A percentile compares a stretch with the other conserved stretches of the same genome.
Conservation (phyloP, 2,329 filamentous ascomycete genomes). For the Alternaria sp. region DNA sequence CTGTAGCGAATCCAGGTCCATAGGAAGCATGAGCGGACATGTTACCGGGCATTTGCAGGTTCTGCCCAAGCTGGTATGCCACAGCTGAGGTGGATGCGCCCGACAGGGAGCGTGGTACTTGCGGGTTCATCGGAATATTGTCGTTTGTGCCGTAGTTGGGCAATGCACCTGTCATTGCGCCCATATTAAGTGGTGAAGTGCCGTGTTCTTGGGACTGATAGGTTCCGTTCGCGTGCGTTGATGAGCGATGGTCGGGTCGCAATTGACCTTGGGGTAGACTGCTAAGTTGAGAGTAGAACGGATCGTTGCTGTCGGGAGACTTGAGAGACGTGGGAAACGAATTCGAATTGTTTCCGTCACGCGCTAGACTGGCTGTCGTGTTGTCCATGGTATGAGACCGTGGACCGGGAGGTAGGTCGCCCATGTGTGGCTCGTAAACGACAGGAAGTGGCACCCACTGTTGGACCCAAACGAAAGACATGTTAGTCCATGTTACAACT, state of each 20-base stretch:
- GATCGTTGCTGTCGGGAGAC: conserved; percentile 32
- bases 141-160: conserved; percentile 43
- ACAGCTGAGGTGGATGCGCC: conserved; percentile 49
- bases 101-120: conserved; percentile 42
- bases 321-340: conserved; percentile 26
- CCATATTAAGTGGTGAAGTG: conserved; percentile 44
- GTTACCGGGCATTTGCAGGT: conserved; percentile 41
- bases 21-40: conserved; percentile 36
- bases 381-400: conserved; percentile 40
- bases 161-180: conserved; percentile 43
- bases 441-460: conserved; percentile 52
- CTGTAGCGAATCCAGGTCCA: conserved; percentile 31
- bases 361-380: conserved; percentile 36
- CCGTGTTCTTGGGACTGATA: conserved; percentile 37
- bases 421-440: conserved; percentile 50
- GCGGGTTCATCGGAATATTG: conserved; percentile 19
- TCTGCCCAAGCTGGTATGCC: conserved; percentile 51
- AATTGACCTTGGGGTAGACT: conserved; percentile 37
- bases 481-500: conserved; percentile 49
- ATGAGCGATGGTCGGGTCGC: conserved; percentile 38
- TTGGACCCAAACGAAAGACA: conserved; percentile 52
- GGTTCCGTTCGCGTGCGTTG: conserved; percentile 29
- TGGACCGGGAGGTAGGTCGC: conserved; percentile 45
- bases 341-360: conserved; percentile 30
- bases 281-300: conserved; percentile 49